phyloP scores from a whole-genome alignment of 2,329 filamentous ascomycete species.

The Phialophora tarda region DNA sequence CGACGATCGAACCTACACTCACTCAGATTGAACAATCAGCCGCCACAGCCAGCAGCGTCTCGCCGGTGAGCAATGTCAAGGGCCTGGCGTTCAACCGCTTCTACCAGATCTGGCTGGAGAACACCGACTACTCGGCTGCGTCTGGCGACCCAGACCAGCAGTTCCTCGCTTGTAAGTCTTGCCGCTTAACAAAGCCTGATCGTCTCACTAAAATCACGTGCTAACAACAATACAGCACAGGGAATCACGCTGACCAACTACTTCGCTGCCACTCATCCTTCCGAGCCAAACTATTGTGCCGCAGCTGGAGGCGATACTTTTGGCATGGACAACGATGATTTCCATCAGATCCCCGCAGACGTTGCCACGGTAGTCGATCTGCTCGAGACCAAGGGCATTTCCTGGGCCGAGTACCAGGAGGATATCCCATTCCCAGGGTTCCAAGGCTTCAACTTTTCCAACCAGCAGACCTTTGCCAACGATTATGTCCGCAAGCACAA shows the following conservation, averaged over 20 bases:
- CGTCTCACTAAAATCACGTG: not conserved
- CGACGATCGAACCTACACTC: conserved; percentile 27
- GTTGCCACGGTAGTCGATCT: conserved; percentile 72
- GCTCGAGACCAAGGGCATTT: conserved; percentile 67
- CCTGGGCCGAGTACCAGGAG: conserved; percentile 77
- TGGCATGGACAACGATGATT: conserved; percentile 71
- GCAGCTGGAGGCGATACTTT: conserved; percentile 73
- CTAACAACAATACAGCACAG: conserved; percentile 42
- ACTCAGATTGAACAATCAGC: conserved; percentile 42
- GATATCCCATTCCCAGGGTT: conserved; percentile 77
- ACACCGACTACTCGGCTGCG: conserved; percentile 71
- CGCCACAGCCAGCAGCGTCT: conserved; percentile 65
- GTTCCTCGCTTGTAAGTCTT: conserved; percentile 56
- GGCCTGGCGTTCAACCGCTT: conserved; percentile 76
- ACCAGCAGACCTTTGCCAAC: conserved; percentile 69
- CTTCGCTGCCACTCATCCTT: conserved; percentile 72
- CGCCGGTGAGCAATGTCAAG: conserved; percentile 67
- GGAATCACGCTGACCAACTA: conserved; percentile 67
- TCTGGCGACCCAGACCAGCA: conserved; percentile 58
- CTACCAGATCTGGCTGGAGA: conserved; percentile 77
- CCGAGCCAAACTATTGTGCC: conserved; percentile 77
- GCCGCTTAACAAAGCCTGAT: not conserved
- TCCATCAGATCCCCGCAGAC: conserved; percentile 64
- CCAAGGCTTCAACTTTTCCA: conserved; percentile 67
- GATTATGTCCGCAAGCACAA: conserved; percentile 88